Base-by-base conservation (phyloP, 2,329 filamentous ascomycete species). In the Cercospora citrullina region DNA sequence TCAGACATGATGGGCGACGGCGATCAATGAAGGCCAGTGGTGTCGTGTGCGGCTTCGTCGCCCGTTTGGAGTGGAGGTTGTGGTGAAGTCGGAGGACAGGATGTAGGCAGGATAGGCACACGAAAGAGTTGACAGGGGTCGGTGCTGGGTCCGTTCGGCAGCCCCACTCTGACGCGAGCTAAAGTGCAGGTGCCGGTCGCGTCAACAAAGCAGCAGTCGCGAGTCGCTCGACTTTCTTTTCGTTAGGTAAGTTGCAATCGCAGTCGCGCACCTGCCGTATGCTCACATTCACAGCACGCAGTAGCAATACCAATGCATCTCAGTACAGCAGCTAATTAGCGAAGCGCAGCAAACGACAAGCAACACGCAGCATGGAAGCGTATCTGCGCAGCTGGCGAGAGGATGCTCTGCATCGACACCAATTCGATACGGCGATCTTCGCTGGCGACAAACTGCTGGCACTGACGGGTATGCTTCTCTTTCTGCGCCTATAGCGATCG, bases 401-500 rank as follows among this genome's bases (percentile, higher is more conserved):
- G 81, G 93, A 97, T 84, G 94, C 94, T 78, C 85, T 97, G 77
- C 94, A 96, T 82, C 95, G 96, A 80, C 93, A 95, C 72, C 95
- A 99, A 79, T 94, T 97, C 80, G 94, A 98, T 72, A 92, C 94
- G 36, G 95, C 95, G 77, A 94, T 98, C 75, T 98, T 96, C 79
- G 93, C 98, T 72, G 95, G 93, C 71, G 95, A 99, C 85, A 99
- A 99, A 84, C 86, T 99, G 74, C 86, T 98, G 67, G 95, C 95
- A 67, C 84, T 99, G 77, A 98, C 94, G 42, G 92, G 94, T 97
- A 81, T 73, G 88, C 8, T 9, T 9, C 10, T 12, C 4, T 26
- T 42, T n/a, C 16, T 42, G 36, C 16, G 16, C 31, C 31, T 4
- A 23, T 57, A 1, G 16, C 18, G 14, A 57, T 57, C 10, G 8